Conservation (phyloP, 345 rosid genomes). For the Corymbia maculata region DNA sequence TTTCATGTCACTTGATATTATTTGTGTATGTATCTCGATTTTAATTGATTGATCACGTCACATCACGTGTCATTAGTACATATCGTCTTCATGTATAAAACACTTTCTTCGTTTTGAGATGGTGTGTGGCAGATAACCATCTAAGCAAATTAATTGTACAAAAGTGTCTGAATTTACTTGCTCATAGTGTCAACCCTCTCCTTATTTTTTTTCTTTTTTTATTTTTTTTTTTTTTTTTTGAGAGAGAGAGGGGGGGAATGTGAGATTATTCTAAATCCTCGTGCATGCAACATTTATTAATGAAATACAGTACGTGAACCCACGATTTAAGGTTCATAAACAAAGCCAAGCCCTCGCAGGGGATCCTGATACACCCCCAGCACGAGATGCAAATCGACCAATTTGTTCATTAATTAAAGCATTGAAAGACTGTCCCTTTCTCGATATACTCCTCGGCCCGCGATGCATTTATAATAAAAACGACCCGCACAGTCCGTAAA, state of each 20-base stretch:
- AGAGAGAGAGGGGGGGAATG: conserved; percentile 12
- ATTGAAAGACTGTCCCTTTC: background rate
- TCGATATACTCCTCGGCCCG: background rate
- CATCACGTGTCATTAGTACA: background rate
- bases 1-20: background rate
- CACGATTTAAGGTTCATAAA: background rate
- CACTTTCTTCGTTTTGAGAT: background rate
- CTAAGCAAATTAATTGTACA: no score
- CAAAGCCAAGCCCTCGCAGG: background rate
- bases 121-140: background rate
- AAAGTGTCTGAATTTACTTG: background rate
- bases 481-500: background rate
- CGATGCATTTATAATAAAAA: background rate
- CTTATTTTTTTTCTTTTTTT: no score
- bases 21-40: background rate
- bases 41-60: rapidly evolving
- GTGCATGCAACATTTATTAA: conserved; percentile 19
- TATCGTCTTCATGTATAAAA: rapidly evolving
- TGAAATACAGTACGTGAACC: background rate
- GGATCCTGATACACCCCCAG: background rate
- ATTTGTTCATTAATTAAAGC: background rate
- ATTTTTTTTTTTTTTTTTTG: no score
- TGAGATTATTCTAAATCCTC: conserved; percentile 48
- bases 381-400: background rate
- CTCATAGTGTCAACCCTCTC: background rate